Conservation (phyloP, 495 filamentous ascomycete genomes). For the Neurospora cerealis region DNA sequence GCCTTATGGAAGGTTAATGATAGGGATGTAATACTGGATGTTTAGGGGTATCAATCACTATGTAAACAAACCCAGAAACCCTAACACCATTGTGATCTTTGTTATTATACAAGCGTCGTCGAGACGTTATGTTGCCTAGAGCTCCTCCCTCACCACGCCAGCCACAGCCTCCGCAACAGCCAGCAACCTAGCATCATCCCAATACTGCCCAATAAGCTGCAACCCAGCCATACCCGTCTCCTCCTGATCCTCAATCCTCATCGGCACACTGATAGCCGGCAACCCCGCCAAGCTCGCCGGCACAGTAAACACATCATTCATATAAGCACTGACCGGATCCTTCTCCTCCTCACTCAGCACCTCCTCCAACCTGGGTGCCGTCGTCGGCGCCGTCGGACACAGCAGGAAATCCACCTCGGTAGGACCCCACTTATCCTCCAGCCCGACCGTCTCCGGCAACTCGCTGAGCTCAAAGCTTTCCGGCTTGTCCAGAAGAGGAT, state of each 20-base stretch:
- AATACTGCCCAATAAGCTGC: constrained; percentile 87
- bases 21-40: background rate
- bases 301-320: constrained; percentile 92
- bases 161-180: constrained; percentile 42
- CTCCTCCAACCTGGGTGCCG: constrained; percentile 55
- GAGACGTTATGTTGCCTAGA: background rate
- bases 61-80: background rate
- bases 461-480: constrained; percentile 39
- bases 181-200: constrained; percentile 64
- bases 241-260: constrained; percentile 28
- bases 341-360: constrained; percentile 26
- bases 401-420: constrained; percentile 72
- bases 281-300: constrained; percentile 89
- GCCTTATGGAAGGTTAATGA: background rate
- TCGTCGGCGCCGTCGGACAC: constrained; percentile 76
- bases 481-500: constrained; percentile 43
- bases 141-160: background rate
- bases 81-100: background rate
- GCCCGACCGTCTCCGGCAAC: constrained; percentile 26
- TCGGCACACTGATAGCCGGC: constrained; percentile 78
- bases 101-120: background rate
- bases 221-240: constrained; percentile 50
- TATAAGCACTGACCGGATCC: constrained; percentile 47
- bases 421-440: constrained; percentile 36
- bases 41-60: background rate